Evolutionary conservation across 306 rosid species (phyloP), one percentile per base, ranked within the genome.

Genomic region (Gleditsia sinensis): DNA sequence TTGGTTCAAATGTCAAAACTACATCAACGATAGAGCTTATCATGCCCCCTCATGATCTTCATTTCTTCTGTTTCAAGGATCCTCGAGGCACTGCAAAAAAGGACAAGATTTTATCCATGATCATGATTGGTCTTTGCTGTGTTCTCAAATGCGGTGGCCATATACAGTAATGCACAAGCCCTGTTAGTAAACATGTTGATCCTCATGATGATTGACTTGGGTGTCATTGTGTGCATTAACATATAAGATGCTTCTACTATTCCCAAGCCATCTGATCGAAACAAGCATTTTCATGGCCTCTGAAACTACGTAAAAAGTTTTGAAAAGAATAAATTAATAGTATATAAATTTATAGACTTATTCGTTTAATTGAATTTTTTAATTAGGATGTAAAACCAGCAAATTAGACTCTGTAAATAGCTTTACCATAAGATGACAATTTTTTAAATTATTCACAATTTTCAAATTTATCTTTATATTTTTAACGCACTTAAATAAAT

Each of bases 41-140:
- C 39, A 34, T 6, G 4, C 1, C 39, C 7, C 39, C 39, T 34
- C 3, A 34, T 34, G 39, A 34, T n/a, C n/a, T n/a, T n/a, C n/a
- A n/a, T 34, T 34, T 34, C 39, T 34, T 34, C 32, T 24, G 34
- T 25, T 24, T 23, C 84, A 86, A 88, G 86, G 88, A 86, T 56
- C 67, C 59, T 3, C 77, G 78, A 77, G 45, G 70, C 68, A 86
- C 80, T 11, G 90, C 90, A 30, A 83, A 71, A 78, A 86, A 77
- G 84, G 88, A 86, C 75, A 86, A 78, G 75, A 64, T 78, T 48
- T 71, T 81, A 71, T 62, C 86, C 2, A 12, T 81, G 25, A 68
- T 78, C 21, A 86, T 86, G 90, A 83, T 86, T 55, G 85, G 67
- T 37, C 84, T 86, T n/a, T 14, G 86, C 90, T 27, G 88, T 86